Evolutionary conservation across 164 flowering plant genomes (phyloP).

Genomic region (Cinnamomum micranthum): DNA sequence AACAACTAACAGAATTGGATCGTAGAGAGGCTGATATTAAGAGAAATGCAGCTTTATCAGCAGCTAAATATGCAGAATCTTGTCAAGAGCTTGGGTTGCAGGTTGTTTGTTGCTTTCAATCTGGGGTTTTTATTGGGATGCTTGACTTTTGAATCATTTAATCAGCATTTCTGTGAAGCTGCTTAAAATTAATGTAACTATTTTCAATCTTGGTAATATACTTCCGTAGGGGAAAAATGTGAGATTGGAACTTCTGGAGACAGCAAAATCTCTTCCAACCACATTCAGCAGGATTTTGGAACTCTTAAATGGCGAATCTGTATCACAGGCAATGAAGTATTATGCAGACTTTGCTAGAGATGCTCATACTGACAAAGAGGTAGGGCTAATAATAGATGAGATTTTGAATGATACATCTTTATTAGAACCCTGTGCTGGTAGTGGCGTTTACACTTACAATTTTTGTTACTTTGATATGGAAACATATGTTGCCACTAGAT

Average conservation of each 20-base stretch:
- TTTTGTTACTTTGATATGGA: no score
- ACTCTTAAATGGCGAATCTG: constrained; percentile 60
- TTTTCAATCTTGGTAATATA: constrained; percentile 3
- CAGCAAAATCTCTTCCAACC: constrained; percentile 75
- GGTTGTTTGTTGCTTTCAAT: constrained; percentile 36
- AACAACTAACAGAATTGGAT: constrained; percentile 84
- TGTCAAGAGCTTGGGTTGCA: constrained; percentile 96
- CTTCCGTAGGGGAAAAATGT: constrained; percentile 73
- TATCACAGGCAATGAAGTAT: constrained; percentile 66
- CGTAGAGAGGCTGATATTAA: constrained; percentile 90
- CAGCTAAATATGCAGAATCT: constrained; percentile 83
- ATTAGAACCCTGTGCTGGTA: background rate
- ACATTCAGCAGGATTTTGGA: constrained; percentile 65
- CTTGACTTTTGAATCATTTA: no score
- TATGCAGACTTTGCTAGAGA: constrained; percentile 82
- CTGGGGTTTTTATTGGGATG: no score
- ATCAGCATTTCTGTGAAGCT: background rate
- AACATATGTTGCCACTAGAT: no score
- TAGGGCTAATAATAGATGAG: constrained; percentile 19
- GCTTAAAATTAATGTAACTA: background rate
- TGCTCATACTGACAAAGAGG: constrained; percentile 82
- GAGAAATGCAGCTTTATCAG: constrained; percentile 79
- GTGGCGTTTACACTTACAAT: no score
- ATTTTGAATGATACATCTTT: background rate
- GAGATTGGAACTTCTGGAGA: constrained; percentile 78